Base-by-base conservation (phyloP, 2,329 filamentous ascomycete genomes). In the Colletotrichum chrysophilum region DNA sequence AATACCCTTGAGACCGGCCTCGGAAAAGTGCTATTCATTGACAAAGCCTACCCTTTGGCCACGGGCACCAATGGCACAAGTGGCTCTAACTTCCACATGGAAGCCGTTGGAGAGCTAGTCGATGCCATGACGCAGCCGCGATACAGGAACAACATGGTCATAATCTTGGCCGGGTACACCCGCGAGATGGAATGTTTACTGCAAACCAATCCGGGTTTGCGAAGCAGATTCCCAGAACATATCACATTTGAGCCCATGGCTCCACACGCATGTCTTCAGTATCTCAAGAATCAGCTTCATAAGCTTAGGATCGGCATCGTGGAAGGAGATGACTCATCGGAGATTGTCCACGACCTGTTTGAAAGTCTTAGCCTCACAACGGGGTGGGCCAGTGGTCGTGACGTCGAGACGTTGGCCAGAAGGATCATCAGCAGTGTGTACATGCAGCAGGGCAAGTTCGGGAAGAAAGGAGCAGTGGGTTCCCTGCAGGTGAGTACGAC, bases 301-400 rank as follows among this genome's bases (percentile, higher is more conserved):
- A 75, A 76, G 28, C 65, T 78, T 16, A 28, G 32, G 12, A 55
- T 62, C 28, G 2, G 10, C 10, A 10, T 69, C 2, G 4, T 28
- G 10, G 48, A 16, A 12, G 16, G 2, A 5, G 30, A 70, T 3
- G 8, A 48, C 14, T 26, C n/a, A 2, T 9, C 7, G 3, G 13
- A 48, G 13, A 73, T 64, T 12, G 78, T 79, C 2, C 32, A 61
- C 0, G 10, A 4, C 0, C 3, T 4, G 0, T 89, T 93, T 38
- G 64, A 79, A 0, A 61, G 70, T 0, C 81, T 93, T 0, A 79
- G 86, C 0, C 65, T 70, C 0, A 83, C 89, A 5, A 80, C 86
- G 1, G 86, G 86, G 5, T 94, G 92, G 91, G 93, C 89, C 0
- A 94, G 90, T 76, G 92, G 89, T 0, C 87, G 92, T 5, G 93